Evolutionary conservation across 208 protist species (phyloP).

Genomic region (Trypanosoma platydactyli): DNA sequence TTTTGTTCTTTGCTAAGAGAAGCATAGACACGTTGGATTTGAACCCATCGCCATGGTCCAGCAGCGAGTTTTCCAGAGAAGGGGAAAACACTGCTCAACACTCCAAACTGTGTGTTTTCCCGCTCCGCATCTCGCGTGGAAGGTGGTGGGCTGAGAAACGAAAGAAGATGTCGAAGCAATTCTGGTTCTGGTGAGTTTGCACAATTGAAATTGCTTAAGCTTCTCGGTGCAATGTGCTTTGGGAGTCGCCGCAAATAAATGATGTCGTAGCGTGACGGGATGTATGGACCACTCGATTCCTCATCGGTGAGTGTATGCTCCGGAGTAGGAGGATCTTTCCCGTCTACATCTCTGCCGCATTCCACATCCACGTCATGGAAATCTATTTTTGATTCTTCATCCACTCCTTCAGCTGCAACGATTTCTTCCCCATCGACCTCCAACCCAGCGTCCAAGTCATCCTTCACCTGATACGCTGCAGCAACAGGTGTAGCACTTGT

Average conservation of each 20-base stretch:
- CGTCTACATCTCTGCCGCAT: neutral
- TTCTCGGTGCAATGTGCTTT: conserved; percentile 60
- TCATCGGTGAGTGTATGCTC: conserved; percentile 22
- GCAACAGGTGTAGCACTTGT: neutral
- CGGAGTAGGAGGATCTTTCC: neutral
- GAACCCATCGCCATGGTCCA: conserved; percentile 76
- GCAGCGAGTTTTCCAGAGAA: neutral
- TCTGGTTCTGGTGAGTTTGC: conserved; percentile 51
- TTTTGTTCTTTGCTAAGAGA: conserved; percentile 52
- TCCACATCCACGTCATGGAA: neutral
- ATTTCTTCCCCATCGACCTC: conserved; percentile 2
- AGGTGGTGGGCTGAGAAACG: conserved; percentile 73
- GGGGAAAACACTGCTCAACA: neutral
- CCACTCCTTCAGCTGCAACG: neutral
- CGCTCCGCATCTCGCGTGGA: conserved; percentile 19
- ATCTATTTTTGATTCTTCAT: neutral
- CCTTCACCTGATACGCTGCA: neutral
- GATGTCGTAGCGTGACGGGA: conserved; percentile 52
- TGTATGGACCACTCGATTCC: conserved; percentile 24
- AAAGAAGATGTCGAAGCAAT: conserved; percentile 43
- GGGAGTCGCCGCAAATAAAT: conserved; percentile 78
- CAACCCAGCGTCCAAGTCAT: neutral
- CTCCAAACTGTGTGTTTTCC: neutral
- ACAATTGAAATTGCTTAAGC: conserved; percentile 77
- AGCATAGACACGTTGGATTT: conserved; percentile 65